Conservation (phyloP, 2,329 filamentous ascomycete genomes). For the Exophiala bonariae region DNA sequence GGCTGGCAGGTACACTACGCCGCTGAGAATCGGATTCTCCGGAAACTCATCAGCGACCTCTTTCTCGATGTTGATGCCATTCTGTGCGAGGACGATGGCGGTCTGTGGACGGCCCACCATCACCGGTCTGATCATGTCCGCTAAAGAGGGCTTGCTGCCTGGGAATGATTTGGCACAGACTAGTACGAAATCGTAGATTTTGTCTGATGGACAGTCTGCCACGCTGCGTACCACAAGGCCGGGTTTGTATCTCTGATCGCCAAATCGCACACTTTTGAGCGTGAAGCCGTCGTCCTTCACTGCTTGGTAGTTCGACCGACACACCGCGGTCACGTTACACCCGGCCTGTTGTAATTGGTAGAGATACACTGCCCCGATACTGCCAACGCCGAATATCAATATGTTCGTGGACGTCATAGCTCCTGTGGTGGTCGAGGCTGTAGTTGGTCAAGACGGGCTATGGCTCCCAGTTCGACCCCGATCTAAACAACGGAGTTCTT, state of each 20-base stretch:
- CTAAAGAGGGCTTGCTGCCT: constrained; percentile 50
- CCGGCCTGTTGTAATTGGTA: constrained; percentile 28
- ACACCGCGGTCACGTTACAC: constrained; percentile 55
- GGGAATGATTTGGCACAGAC: constrained; percentile 60
- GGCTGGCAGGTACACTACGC: constrained; percentile 56
- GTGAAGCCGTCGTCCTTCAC: constrained; percentile 52
- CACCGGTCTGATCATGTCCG: constrained; percentile 53
- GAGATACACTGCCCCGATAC: constrained; percentile 28
- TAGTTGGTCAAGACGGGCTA: no score
- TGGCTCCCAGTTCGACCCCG: no score
- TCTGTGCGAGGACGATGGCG: constrained; percentile 59
- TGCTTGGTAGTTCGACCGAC: constrained; percentile 58
- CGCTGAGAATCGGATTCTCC: constrained; percentile 52
- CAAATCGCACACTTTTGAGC: constrained; percentile 62
- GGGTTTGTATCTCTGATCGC: constrained; percentile 64
- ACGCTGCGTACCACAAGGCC: constrained; percentile 62
- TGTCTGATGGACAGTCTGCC: constrained; percentile 45
- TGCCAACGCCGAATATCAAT: constrained; percentile 26
- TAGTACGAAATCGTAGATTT: constrained; percentile 55
- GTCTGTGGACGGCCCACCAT: constrained; percentile 54
- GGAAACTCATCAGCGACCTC: constrained; percentile 54
- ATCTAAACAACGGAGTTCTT: no score
- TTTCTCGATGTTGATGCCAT: constrained; percentile 62
- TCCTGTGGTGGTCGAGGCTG: no score
- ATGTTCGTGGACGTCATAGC: constrained; percentile 14